These are phyloP conservation scores for Ceratocystis albifundus DNA, from an alignment of 2,329 filamentous ascomycete genomes.

Conservation along the genomic window DNA sequence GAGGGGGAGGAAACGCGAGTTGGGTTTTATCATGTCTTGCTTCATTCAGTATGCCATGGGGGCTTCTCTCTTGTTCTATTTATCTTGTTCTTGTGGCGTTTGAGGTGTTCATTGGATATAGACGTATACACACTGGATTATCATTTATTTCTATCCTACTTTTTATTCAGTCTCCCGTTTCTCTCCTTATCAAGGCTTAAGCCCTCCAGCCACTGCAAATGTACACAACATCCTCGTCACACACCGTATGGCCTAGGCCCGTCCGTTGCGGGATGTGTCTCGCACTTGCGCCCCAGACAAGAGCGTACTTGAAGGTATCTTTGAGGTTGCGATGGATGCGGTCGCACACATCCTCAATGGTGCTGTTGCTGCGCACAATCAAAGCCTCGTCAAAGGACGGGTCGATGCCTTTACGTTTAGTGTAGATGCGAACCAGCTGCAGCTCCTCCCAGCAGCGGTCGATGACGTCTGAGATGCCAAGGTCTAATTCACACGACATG, in stretches of 20 bases:
- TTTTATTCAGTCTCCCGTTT: neutral
- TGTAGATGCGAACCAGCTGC: constrained; percentile 82
- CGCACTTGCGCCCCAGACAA: constrained; percentile 95
- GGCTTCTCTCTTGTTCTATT: constrained; percentile 19
- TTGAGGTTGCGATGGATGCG: constrained; percentile 86
- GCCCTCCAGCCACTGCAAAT: constrained; percentile 55
- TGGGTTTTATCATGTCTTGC: constrained; percentile 11
- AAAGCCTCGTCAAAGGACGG: constrained; percentile 84
- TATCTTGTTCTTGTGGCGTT: constrained; percentile 17
- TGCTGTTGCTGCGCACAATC: constrained; percentile 79
- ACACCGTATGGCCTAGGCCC: constrained; percentile 68
- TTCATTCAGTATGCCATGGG: too few relatives aligned
- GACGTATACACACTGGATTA: constrained; percentile 11
- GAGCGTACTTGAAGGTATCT: constrained; percentile 96
- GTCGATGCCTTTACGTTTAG: constrained; percentile 85
- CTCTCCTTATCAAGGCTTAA: constrained; percentile 29
- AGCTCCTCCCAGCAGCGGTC: constrained; percentile 93
- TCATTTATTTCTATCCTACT: constrained; percentile 17
- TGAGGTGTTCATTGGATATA: constrained; percentile 8
- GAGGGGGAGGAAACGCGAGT: too few relatives aligned
- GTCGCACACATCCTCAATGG: constrained; percentile 95
- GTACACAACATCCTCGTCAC: constrained; percentile 57
- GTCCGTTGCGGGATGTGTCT: constrained; percentile 90
- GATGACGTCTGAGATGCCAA: constrained; percentile 86
- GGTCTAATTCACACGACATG: constrained; percentile 93